A percentile compares a stretch with the other conserved stretches of the same genome.
phyloP scores from a whole-genome alignment of 495 filamentous ascomycete species.

The Podospora bellae-mahoneyi region DNA sequence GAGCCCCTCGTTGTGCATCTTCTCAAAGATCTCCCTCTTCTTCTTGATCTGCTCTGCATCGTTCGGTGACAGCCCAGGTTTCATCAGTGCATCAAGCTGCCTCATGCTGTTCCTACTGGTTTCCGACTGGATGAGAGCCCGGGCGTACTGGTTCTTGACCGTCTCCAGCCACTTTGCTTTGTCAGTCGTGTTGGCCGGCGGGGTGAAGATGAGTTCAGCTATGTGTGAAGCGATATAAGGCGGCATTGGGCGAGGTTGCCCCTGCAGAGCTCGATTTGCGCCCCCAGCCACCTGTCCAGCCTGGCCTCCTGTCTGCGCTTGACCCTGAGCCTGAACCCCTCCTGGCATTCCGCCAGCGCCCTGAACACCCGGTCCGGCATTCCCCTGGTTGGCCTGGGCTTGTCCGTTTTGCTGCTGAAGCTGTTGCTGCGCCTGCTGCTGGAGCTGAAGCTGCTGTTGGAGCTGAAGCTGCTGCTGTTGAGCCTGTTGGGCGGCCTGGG shows the following conservation, averaged over 20 bases:
- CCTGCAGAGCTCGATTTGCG: constrained; percentile 7
- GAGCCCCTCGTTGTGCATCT: constrained; percentile 33
- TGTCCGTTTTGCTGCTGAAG: background rate
- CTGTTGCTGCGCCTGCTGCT: constrained; percentile 17
- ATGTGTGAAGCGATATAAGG: constrained; percentile 37
- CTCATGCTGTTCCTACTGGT: constrained; percentile 20
- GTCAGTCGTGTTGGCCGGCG: constrained; percentile 18
- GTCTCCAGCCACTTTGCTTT: constrained; percentile 34
- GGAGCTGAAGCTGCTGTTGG: constrained; percentile 18
- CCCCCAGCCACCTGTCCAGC: background rate
- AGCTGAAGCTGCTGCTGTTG: constrained; percentile 21
- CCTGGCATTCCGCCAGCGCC: background rate
- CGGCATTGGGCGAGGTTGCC: constrained; percentile 21
- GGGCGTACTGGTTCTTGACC: constrained; percentile 32
- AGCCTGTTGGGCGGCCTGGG: constrained; percentile 14
- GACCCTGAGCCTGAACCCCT: background rate
- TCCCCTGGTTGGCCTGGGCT: constrained; percentile 10
- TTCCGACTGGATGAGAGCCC: constrained; percentile 39
- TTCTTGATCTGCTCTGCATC: constrained; percentile 36
- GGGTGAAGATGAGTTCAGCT: constrained; percentile 35
- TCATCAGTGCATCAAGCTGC: constrained; percentile 30
- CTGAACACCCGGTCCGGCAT: background rate
- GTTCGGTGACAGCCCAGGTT: constrained; percentile 29
- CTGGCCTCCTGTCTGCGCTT: background rate
- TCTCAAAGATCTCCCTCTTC: constrained; percentile 30